These are phyloP conservation scores for Nitzschia sp. DNA, from an alignment of 108 stramenopile species.

Conservation along the genomic window DNA sequence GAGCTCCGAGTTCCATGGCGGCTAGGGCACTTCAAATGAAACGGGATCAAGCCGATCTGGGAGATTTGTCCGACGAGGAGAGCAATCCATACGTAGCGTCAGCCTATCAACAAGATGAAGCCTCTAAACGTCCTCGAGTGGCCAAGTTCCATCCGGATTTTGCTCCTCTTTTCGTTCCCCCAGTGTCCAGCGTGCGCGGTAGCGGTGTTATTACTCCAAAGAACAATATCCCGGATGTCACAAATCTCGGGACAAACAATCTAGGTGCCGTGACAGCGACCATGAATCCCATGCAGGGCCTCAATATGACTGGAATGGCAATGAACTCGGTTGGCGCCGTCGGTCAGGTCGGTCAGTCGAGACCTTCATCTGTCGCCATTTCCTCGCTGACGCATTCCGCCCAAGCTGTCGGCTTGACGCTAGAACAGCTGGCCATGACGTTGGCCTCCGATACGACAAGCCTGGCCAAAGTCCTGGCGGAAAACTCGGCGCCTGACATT, in stretches of 20 bases:
- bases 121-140: slow-evolving; percentile 24
- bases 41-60: slow-evolving; percentile 6
- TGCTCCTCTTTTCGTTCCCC: slow-evolving; percentile 35
- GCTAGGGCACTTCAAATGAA: slow-evolving; percentile 31
- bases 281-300: slow-evolving; percentile 5
- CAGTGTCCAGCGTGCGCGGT: slow-evolving; percentile 7
- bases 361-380: slow-evolving; percentile 49
- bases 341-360: slow-evolving; percentile 3
- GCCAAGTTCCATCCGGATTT: slow-evolving; percentile 49
- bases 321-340: not conserved
- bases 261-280: not conserved
- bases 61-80: slow-evolving; percentile 29
- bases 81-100: not conserved
- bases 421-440: slow-evolving; percentile 51
- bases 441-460: slow-evolving; percentile 30
- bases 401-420: slow-evolving; percentile 43
- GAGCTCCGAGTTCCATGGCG: not conserved
- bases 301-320: not conserved
- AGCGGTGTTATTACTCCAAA: not conserved
- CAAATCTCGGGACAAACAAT: not conserved
- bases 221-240: not conserved
- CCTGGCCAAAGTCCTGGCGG: slow-evolving; percentile 33
- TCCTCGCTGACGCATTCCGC: slow-evolving; percentile 42
- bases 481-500: slow-evolving; percentile 12
- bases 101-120: slow-evolving; percentile 25